These are phyloP conservation scores for Litsea cubeba DNA, from an alignment of 164 flowering plant genomes.

Conservation along the genomic window DNA sequence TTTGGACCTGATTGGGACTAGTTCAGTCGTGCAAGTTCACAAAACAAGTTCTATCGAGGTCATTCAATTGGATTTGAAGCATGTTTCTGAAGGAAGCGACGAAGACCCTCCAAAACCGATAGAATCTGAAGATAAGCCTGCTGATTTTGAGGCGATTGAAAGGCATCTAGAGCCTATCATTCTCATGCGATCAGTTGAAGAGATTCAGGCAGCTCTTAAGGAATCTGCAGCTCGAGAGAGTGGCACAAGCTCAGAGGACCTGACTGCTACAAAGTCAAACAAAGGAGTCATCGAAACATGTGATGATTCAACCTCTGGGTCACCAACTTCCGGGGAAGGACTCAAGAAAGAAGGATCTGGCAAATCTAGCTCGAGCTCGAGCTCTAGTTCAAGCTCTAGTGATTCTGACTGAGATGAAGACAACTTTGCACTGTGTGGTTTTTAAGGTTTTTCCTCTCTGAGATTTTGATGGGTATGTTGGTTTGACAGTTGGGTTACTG, in stretches of 20 bases:
- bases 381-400: slow-evolving; percentile 11
- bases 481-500: slow-evolving; percentile 4
- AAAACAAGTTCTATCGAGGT: slow-evolving; percentile 5
- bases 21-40: slow-evolving; percentile 8
- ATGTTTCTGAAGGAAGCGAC: background rate
- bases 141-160: background rate
- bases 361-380: slow-evolving; percentile 27
- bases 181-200: slow-evolving; percentile 4
- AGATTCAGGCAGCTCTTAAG: slow-evolving; percentile 14
- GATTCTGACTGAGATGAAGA: slow-evolving; percentile 7
- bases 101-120: background rate
- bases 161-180: background rate
- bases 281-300: slow-evolving; percentile 9
- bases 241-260: slow-evolving; percentile 6
- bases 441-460: background rate
- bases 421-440: background rate
- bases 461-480: background rate
- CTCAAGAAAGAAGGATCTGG: slow-evolving; percentile 21
- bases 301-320: slow-evolving; percentile 11
- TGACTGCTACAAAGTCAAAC: background rate
- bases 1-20: background rate
- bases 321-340: background rate
- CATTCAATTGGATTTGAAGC: background rate
- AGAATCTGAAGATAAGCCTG: slow-evolving; percentile 8
- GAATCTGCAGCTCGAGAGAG: slow-evolving; percentile 16